Percentiles rank a stretch among this genome's conserved stretches.
phyloP scores from a whole-genome alignment of 768 basidiomycete genomes.

The Brasilioporus rufonigricans region DNA sequence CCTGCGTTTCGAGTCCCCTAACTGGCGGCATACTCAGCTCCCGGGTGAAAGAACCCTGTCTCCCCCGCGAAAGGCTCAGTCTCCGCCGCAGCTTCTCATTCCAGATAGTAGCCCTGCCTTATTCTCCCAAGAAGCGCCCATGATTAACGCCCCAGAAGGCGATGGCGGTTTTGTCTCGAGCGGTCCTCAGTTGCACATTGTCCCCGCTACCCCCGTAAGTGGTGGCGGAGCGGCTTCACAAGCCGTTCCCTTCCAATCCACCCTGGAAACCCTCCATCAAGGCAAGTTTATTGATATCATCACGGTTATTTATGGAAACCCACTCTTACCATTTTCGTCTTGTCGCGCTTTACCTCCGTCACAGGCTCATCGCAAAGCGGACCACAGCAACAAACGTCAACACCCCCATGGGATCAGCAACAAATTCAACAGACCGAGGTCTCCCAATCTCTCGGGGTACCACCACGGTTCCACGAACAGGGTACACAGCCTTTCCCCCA shows the following conservation, averaged over 20 bases:
- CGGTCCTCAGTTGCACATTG: constrained; percentile 72
- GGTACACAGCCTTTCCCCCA: constrained; percentile 31
- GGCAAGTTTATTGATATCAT: constrained; percentile 42
- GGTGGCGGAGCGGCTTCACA: constrained; percentile 52
- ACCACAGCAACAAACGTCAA: constrained; percentile 33
- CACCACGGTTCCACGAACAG: constrained; percentile 27
- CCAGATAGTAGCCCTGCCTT: constrained; percentile 51
- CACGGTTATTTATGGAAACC: constrained; percentile 32
- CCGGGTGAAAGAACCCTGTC: constrained; percentile 39
- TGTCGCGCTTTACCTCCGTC: constrained; percentile 26
- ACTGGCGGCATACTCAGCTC: constrained; percentile 51
- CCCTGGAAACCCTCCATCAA: constrained; percentile 50
- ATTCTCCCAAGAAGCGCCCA: constrained; percentile 43
- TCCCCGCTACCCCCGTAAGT: constrained; percentile 78
- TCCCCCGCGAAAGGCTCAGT: constrained; percentile 53
- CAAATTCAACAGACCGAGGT: constrained; percentile 36
- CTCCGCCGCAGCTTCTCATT: constrained; percentile 59
- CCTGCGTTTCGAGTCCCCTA: constrained; percentile 63
- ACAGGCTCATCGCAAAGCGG: constrained; percentile 32
- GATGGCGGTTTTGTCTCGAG: constrained; percentile 44
- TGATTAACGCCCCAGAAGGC: constrained; percentile 63
- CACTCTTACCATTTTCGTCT: constrained; percentile 29
- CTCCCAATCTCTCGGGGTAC: constrained; percentile 29
- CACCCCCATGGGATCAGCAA: constrained; percentile 36
- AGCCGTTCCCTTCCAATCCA: constrained; percentile 50